Conservation (phyloP, 192 early-diverging fungal genomes). For the Coemansia sp. region DNA sequence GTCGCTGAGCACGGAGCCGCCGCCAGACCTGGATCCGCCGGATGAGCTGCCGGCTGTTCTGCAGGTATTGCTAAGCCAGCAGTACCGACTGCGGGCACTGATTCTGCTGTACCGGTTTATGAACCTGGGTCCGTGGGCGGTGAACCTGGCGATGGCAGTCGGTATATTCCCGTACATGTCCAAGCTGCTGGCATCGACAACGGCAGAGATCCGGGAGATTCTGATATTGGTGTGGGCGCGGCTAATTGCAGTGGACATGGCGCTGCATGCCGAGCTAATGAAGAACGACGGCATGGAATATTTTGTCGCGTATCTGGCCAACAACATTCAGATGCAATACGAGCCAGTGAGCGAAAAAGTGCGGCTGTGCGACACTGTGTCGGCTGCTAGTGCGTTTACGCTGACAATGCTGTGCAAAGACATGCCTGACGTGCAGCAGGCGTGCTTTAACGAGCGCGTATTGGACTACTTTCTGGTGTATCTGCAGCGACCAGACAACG, state of each 20-base stretch:
- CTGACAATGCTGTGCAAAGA: slow-evolving; percentile 90
- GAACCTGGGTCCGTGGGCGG: slow-evolving; percentile 91
- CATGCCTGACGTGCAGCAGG: slow-evolving; percentile 78
- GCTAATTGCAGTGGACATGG: slow-evolving; percentile 88
- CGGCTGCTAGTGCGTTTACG: slow-evolving; percentile 78
- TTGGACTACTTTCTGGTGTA: slow-evolving; percentile 54
- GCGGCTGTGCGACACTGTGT: slow-evolving; percentile 47
- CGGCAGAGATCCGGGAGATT: slow-evolving; percentile 88
- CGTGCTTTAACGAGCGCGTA: slow-evolving; percentile 63
- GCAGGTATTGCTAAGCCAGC: slow-evolving; percentile 93
- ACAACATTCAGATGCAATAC: slow-evolving; percentile 61
- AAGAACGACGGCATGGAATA: slow-evolving; percentile 91
- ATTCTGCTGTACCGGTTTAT: slow-evolving; percentile 89
- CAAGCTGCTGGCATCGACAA: slow-evolving; percentile 90
- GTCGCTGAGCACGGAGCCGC: slow-evolving; percentile 51
- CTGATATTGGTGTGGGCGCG: slow-evolving; percentile 98
- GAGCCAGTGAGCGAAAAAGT: slow-evolving; percentile 53
- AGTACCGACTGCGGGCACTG: slow-evolving; percentile 88
- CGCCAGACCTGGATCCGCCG: slow-evolving; percentile 61
- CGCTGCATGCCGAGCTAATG: slow-evolving; percentile 85
- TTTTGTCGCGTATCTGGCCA: slow-evolving; percentile 85
- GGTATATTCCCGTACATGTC: slow-evolving; percentile 98
- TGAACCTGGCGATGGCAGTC: slow-evolving; percentile 87
- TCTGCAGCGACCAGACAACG: slow-evolving; percentile 50
- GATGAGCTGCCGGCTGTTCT: slow-evolving; percentile 95